Evolutionary conservation across 2,329 filamentous ascomycete genomes (phyloP).

Genomic region (Aphanocladium album): DNA sequence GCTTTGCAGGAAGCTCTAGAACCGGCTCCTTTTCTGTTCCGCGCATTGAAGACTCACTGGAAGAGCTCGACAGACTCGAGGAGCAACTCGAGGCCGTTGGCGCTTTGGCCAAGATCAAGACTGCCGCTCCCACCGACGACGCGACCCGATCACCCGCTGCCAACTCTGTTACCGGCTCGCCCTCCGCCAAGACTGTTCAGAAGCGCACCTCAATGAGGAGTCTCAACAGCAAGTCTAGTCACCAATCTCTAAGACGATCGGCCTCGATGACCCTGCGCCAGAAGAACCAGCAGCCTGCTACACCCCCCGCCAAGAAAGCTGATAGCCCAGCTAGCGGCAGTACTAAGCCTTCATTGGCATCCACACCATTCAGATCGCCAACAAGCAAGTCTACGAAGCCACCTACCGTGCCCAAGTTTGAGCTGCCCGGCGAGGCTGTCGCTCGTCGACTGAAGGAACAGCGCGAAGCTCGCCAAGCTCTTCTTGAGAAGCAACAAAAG

Average conservation of each 20-base stretch:
- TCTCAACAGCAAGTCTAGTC: constrained; percentile 32
- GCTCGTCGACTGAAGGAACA: constrained; percentile 54
- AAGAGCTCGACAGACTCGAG: constrained; percentile 57
- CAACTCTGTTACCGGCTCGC: constrained; percentile 17
- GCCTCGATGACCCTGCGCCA: constrained; percentile 35
- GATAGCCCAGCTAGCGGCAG: constrained; percentile 10
- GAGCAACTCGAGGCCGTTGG: constrained; percentile 54
- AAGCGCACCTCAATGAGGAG: constrained; percentile 28
- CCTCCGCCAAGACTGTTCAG: constrained; percentile 6
- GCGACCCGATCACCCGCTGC: background rate
- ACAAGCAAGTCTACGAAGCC: constrained; percentile 48
- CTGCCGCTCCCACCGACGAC: constrained; percentile 25
- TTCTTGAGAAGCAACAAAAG: constrained; percentile 30
- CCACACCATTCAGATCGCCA: constrained; percentile 6
- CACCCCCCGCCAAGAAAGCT: background rate
- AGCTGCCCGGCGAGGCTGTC: constrained; percentile 59
- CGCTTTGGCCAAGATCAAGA: constrained; percentile 31
- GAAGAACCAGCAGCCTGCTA: constrained; percentile 16
- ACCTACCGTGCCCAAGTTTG: constrained; percentile 51
- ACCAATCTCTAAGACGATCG: constrained; percentile 38
- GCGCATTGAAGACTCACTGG: constrained; percentile 60
- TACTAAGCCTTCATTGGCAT: background rate
- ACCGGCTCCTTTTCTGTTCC: constrained; percentile 31
- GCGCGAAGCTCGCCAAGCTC: constrained; percentile 48
- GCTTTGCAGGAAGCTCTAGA: constrained; percentile 29